Percentiles rank a stretch among this genome's conserved stretches.
These are phyloP conservation scores for Penicillium chermesinum DNA, from an alignment of 495 filamentous ascomycete genomes.

Conservation along the genomic window DNA sequence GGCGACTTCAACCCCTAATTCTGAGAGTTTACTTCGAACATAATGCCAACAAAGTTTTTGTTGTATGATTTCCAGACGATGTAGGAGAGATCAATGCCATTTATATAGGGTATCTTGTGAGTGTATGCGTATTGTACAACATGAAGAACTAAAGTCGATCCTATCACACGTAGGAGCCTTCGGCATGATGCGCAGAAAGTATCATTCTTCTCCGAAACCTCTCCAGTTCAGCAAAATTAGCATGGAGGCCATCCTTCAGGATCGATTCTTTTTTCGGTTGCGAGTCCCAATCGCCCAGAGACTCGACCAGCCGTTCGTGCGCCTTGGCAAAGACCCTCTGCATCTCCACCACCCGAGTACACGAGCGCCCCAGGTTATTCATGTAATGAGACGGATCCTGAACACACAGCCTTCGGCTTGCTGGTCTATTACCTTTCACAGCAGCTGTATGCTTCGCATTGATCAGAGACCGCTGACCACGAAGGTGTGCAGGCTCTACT, in stretches of 20 bases:
- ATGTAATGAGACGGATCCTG: conserved; percentile 56
- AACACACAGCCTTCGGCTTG: conserved; percentile 41
- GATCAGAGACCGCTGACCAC: conserved; percentile 39
- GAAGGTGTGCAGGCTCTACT: conserved; percentile 21
- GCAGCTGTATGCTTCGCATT: conserved; percentile 31
- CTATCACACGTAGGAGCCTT: not conserved
- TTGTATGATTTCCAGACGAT: not conserved
- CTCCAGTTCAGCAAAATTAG: conserved; percentile 34
- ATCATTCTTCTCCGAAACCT: conserved; percentile 11
- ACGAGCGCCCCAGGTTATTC: conserved; percentile 50
- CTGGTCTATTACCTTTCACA: conserved; percentile 19
- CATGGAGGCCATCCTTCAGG: conserved; percentile 23
- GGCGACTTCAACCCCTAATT: not conserved
- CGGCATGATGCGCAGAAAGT: not conserved
- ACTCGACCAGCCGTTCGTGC: conserved; percentile 15
- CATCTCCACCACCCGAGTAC: conserved; percentile 27
- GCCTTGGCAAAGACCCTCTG: conserved; percentile 25
- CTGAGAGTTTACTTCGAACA: too few species aligned
- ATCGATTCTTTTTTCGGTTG: conserved; percentile 13
- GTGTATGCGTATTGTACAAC: not conserved
- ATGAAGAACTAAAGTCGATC: not conserved
- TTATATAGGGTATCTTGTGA: conserved; percentile 10
- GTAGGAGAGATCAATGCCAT: not conserved
- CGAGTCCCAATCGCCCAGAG: conserved; percentile 20
- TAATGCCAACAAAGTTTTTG: not conserved